Percentiles rank a stretch among this genome's conserved stretches.
Conservation (phyloP, 352 stramenopile genomes). For the Pythium brachiatum region DNA sequence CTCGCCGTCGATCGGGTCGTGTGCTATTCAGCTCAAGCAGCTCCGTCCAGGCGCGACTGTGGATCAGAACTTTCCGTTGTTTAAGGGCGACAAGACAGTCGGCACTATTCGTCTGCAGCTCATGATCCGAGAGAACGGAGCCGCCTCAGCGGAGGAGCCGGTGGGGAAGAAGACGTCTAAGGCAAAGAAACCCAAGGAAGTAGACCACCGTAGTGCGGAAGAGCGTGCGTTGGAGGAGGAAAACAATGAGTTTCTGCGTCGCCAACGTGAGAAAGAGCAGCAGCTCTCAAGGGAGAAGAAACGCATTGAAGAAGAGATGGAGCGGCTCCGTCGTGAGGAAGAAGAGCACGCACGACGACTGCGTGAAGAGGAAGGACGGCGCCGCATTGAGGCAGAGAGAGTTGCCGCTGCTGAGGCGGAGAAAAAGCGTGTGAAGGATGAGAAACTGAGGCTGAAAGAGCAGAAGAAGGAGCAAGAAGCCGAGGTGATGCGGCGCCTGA, state of each 20-base stretch:
- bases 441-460: slow-evolving; percentile 12
- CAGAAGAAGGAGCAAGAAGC: slow-evolving; percentile 17
- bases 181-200: slow-evolving; percentile 2
- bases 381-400: slow-evolving; percentile 5
- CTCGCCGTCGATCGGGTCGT: slow-evolving; percentile 57
- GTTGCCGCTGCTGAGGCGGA: slow-evolving; percentile 5
- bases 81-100: slow-evolving; percentile 36
- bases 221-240: not conserved
- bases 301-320: slow-evolving; percentile 23
- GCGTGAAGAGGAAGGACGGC: slow-evolving; percentile 22
- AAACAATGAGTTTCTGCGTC: slow-evolving; percentile 6
- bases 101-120: slow-evolving; percentile 61
- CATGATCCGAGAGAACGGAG: slow-evolving; percentile 23
- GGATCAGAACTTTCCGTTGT: slow-evolving; percentile 61
- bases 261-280: slow-evolving; percentile 22
- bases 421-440: slow-evolving; percentile 13
- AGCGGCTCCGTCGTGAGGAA: slow-evolving; percentile 13
- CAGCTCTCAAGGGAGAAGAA: slow-evolving; percentile 21
- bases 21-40: slow-evolving; percentile 52
- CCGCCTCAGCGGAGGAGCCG: not conserved
- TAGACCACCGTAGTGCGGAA: not conserved
- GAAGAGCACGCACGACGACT: slow-evolving; percentile 18
- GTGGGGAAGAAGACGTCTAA: slow-evolving; percentile 8
- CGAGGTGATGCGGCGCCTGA: slow-evolving; percentile 6
- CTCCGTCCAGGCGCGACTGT: slow-evolving; percentile 38